phyloP scores from a whole-genome alignment of 208 protist genomes.

The Trypanosoma rangeli region DNA sequence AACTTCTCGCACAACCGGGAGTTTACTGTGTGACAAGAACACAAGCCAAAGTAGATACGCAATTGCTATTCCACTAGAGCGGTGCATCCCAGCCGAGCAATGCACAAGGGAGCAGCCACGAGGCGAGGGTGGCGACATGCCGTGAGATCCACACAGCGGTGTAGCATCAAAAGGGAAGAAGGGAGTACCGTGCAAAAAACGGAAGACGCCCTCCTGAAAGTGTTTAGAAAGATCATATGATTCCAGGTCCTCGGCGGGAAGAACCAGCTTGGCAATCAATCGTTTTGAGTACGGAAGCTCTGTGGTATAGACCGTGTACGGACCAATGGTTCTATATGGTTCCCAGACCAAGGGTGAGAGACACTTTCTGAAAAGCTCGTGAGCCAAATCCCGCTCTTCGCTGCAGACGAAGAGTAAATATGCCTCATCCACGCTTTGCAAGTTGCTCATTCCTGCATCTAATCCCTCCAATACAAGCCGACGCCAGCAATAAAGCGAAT shows the following conservation, averaged over 20 bases:
- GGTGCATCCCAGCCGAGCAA: constrained; percentile 86
- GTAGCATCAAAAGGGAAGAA: constrained; percentile 25
- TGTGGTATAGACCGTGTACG: constrained; percentile 30
- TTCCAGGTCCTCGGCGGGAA: constrained; percentile 68
- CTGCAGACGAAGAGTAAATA: constrained; percentile 8
- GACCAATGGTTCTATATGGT: constrained; percentile 21
- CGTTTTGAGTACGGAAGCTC: constrained; percentile 47
- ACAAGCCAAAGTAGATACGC: constrained; percentile 72
- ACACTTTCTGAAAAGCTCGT: constrained; percentile 1
- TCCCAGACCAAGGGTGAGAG: constrained; percentile 21
- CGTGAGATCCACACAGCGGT: neutral
- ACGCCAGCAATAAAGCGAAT: constrained; percentile 16
- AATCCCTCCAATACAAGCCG: constrained; percentile 24
- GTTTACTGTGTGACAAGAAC: constrained; percentile 28
- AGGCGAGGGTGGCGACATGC: constrained; percentile 11
- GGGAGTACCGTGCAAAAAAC: constrained; percentile 56
- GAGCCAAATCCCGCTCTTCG: constrained; percentile 15
- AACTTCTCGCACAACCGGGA: neutral
- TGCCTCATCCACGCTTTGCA: neutral
- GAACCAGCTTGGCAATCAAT: constrained; percentile 50
- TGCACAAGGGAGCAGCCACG: constrained; percentile 47
- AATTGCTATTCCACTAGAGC: constrained; percentile 66
- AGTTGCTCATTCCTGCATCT: neutral
- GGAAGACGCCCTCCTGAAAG: constrained; percentile 66
- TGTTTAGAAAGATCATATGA: constrained; percentile 72